Evolutionary conservation across 768 basidiomycete genomes (phyloP), one percentile per base, ranked within the genome.

Genomic region (Pholiota conissans): DNA sequence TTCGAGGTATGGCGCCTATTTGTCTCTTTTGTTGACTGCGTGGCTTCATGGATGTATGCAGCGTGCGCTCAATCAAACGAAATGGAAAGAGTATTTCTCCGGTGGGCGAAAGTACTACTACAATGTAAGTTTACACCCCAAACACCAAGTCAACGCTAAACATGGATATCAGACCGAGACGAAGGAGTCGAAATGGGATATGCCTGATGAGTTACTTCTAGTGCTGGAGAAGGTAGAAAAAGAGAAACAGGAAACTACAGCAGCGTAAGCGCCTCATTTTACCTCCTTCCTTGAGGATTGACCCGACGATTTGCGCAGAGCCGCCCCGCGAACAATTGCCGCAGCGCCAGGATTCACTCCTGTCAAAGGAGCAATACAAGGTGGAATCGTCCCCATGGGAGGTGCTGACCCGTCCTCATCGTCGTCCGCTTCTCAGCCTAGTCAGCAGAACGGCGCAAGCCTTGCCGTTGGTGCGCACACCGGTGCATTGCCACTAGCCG

Each of bases 121-220:
- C 62, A 89, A 95, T 69, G 92, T 91, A 57, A 40, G 84, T 69
- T 16, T 13, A 14, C 30, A 45, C 29, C 27, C 13, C 14, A 27
- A n/a, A 10, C n/a, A 32, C 3, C 9, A 14, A 46, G 42, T 4
- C 11, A 58, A 32, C 56, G 61, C 49, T 34, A 57, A 24, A 42
- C 45, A 2, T 9, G 35, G 49, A 14, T 7, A 66, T 2, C 66
- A 97, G 88, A 89, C 86, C 29, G 87, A 90, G 39, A 83, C 87
- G 28, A 96, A 94, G 64, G 92, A 96, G 73, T 96, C 95, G 2
- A 93, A 95, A 77, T 98, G 97, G 97, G 93, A 96, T 58, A 90
- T 96, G 86, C 97, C 97, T 9, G 88, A 93, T 53, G 95, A 98
- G 66, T 83, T 99, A 26, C 74, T 89, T 22, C 79, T 91, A n/a